These are phyloP conservation scores for Irineochytrium annulatum DNA, from an alignment of 192 early-diverging fungal genomes.

Conservation along the genomic window DNA sequence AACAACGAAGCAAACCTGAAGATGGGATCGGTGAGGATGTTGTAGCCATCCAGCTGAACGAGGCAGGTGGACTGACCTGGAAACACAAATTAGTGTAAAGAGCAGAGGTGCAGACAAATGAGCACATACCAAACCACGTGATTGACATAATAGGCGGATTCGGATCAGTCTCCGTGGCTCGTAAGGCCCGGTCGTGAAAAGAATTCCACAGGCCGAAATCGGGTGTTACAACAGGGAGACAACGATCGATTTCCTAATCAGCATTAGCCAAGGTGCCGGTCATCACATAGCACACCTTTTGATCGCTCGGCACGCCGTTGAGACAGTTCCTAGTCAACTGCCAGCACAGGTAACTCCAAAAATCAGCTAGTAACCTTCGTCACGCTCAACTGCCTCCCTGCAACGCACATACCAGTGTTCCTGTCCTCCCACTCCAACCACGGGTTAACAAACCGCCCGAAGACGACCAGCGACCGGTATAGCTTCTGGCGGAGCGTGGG, in stretches of 20 bases:
- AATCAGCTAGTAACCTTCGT: too few relatives aligned
- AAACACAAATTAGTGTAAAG: conserved; percentile 8
- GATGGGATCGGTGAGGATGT: conserved; percentile 51
- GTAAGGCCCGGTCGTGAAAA: conserved; percentile 2
- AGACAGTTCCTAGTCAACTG: conserved; percentile 34
- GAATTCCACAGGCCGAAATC: conserved; percentile 26
- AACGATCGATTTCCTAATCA: conserved; percentile 13
- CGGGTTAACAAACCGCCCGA: conserved; percentile 56
- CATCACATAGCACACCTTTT: conserved; percentile 8
- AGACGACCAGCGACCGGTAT: conserved; percentile 30
- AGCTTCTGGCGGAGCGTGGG: conserved; percentile 26
- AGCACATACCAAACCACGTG: conserved; percentile 24
- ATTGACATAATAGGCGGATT: conserved; percentile 19
- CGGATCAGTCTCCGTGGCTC: not conserved
- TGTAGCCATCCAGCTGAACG: conserved; percentile 51
- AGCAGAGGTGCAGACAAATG: conserved; percentile 30
- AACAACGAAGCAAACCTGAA: conserved; percentile 25
- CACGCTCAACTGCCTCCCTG: too few relatives aligned
- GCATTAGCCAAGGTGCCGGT: not conserved
- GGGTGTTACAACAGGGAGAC: conserved; percentile 25
- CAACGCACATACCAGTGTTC: too few relatives aligned
- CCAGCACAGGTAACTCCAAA: conserved; percentile 33
- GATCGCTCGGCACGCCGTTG: conserved; percentile 33
- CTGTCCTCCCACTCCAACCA: conserved; percentile 53
- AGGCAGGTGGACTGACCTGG: conserved; percentile 51